Conservation (phyloP, 306 rosid genomes). For the Quercus suber region DNA sequence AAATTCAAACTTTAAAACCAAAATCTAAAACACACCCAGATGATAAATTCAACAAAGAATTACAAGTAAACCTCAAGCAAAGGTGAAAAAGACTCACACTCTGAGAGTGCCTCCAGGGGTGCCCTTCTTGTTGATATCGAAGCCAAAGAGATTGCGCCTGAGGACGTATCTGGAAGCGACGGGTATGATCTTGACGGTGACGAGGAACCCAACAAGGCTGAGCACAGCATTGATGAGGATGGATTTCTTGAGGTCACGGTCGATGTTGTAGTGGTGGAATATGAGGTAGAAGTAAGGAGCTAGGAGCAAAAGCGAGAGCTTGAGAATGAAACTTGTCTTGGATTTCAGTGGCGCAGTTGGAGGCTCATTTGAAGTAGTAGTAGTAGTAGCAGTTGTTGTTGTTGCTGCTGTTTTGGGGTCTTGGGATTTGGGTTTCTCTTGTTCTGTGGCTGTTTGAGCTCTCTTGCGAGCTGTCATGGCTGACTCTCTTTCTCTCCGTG, state of each 20-base stretch:
- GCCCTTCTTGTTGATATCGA: constrained; percentile 90
- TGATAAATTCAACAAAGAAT: neutral
- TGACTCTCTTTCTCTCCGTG: neutral
- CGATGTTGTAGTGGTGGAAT: constrained; percentile 57
- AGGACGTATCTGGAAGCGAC: constrained; percentile 80
- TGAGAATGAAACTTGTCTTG: constrained; percentile 57
- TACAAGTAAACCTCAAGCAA: neutral
- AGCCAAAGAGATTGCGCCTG: constrained; percentile 72
- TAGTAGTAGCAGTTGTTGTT: too few relatives aligned
- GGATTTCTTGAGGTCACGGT: constrained; percentile 52
- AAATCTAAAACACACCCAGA: neutral
- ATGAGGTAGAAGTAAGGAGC: constrained; percentile 68
- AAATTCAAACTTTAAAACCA: constrained; percentile 18
- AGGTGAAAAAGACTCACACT: constrained; percentile 59
- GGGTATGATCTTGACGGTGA: constrained; percentile 71
- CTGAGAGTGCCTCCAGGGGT: constrained; percentile 68
- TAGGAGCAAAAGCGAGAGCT: constrained; percentile 48
- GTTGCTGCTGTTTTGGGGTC: neutral
- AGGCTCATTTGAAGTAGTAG: constrained; percentile 23
- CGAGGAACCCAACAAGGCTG: constrained; percentile 58
- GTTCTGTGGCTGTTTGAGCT: constrained; percentile 32
- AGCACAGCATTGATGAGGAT: constrained; percentile 72
- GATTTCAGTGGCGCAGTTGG: constrained; percentile 72
- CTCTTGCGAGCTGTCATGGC: constrained; percentile 83
- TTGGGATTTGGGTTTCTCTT: constrained; percentile 23